A percentile compares a stretch with the other conserved stretches of the same genome.
Evolutionary conservation across 106 monocot species (phyloP).

Genomic region (Gastrodia elata): DNA sequence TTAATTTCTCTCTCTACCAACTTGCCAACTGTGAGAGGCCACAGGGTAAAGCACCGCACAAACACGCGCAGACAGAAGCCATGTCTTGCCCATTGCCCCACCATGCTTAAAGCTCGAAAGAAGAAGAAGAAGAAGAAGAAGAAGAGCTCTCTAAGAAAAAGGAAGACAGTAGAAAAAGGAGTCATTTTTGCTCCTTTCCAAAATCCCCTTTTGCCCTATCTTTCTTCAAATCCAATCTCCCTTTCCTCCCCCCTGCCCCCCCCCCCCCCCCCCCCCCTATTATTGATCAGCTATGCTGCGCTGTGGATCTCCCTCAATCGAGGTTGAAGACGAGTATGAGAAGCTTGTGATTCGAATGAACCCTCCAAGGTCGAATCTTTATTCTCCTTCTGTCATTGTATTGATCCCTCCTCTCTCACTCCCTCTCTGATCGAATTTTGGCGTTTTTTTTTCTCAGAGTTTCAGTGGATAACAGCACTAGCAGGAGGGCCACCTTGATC

Average conservation of each 20-base stretch:
- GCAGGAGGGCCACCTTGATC: slow-evolving; percentile 62
- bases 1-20: neutral
- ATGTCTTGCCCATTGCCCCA: neutral
- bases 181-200: neutral
- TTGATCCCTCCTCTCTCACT: neutral
- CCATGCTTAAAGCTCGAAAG: neutral
- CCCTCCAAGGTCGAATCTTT: slow-evolving; percentile 57
- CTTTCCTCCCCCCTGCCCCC: too few species aligned
- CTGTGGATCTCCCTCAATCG: slow-evolving; percentile 37
- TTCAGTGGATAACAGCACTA: slow-evolving; percentile 72
- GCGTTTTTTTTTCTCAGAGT: slow-evolving; percentile 38
- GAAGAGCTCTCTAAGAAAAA: slow-evolving; percentile 3
- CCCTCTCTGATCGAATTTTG: neutral
- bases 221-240: too few species aligned
- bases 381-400: neutral
- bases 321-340: slow-evolving; percentile 75
- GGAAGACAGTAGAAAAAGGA: neutral
- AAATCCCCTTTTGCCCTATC: neutral
- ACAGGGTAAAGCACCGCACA: neutral
- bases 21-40: neutral
- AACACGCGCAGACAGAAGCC: neutral
- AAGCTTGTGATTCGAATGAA: slow-evolving; percentile 88
- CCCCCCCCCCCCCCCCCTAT: too few species aligned
- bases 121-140: slow-evolving; percentile 5
- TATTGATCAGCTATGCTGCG: slow-evolving; percentile 39